Base-by-base conservation (phyloP, 805 yeast genomes). In the Peterozyma xylosa region DNA sequence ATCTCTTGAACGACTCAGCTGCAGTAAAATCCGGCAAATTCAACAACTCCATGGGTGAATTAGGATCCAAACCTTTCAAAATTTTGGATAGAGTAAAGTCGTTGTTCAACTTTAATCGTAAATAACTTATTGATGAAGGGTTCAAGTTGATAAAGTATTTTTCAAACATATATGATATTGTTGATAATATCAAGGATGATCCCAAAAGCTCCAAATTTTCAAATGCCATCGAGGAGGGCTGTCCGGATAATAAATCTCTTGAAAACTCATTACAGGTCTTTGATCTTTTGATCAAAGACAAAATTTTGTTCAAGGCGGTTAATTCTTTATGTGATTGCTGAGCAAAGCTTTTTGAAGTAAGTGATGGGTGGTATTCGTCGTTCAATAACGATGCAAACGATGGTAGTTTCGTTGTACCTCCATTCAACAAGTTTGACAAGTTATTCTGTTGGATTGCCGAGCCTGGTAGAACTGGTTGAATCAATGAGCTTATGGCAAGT, bases 141-240 rank as follows among this genome's bases (percentile, higher is more conserved):
- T 75, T 70, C 38, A 79, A 63, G 44, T 71, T 72, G 29, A 66
- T 67, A 53, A 82, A 80, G 50, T 78, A 78, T 50, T 80, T 70
- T 52, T 83, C 91, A 42, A 86, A 64, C 11, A 83, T 74, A 53
- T 74, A 76, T 3, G 83, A 69, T 5, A 81, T 68, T 2, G 86
- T 68, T 0, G 85, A 64, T 2, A 69, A 55, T 2, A 82, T 67
- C 3, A 81, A 68, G 6, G 75, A 62, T 45, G 74, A 67, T 0
- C 95, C 95, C 42, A 86, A 58, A 9, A 60, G 67, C 52, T 73
- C 76, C 5, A 81, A 54, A 49, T 78, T 76, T 15, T 75, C 73
- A 48, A 42, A 63, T 51, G 3, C 53, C 51, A 15, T 50, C 49
- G 39, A 42, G 41, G 5, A 65, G 59, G 32, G 57, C 53, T 39